Evolutionary conservation across 2,329 filamentous ascomycete species (phyloP).

Genomic region (Aspergillus vadensis): DNA sequence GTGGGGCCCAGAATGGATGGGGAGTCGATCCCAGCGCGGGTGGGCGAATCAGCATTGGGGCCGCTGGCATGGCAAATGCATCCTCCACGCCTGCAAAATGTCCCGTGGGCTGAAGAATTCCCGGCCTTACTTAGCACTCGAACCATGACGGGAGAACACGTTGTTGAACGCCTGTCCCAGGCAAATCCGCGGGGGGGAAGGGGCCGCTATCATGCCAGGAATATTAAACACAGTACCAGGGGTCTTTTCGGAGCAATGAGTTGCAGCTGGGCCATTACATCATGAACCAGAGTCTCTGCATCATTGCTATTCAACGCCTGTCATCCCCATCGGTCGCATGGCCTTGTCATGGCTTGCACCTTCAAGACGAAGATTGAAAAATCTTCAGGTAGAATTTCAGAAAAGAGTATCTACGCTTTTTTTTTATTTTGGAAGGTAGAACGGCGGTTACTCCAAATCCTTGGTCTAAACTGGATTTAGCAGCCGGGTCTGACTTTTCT

Average conservation of each 20-base stretch:
- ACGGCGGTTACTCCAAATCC: not conserved
- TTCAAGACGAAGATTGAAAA: too few relatives aligned
- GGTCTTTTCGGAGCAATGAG: not conserved
- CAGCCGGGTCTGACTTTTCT: not conserved
- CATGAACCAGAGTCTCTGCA: conserved; percentile 18
- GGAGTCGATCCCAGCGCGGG: conserved; percentile 13
- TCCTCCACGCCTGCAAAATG: conserved; percentile 17
- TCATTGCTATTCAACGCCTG: conserved; percentile 12
- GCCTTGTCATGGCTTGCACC: not conserved
- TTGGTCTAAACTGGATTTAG: not conserved
- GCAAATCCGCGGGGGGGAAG: conserved; percentile 5
- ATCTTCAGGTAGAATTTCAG: too few relatives aligned
- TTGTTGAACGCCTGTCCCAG: conserved; percentile 14
- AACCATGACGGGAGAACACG: conserved; percentile 13
- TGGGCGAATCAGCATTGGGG: conserved; percentile 12
- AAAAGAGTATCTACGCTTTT: not conserved
- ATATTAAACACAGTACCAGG: conserved; percentile 3
- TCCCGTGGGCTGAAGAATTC: conserved; percentile 20
- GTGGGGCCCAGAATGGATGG: conserved; percentile 20
- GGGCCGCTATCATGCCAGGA: conserved; percentile 10
- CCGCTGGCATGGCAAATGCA: conserved; percentile 17
- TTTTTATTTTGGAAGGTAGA: not conserved
- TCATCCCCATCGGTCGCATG: not conserved
- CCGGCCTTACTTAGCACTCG: conserved; percentile 4
- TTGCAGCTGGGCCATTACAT: conserved; percentile 15